A percentile compares a stretch with the other conserved stretches of the same genome.
Evolutionary conservation across 2,329 filamentous ascomycete species (phyloP).

Genomic region (Zopfia rhizophila): DNA sequence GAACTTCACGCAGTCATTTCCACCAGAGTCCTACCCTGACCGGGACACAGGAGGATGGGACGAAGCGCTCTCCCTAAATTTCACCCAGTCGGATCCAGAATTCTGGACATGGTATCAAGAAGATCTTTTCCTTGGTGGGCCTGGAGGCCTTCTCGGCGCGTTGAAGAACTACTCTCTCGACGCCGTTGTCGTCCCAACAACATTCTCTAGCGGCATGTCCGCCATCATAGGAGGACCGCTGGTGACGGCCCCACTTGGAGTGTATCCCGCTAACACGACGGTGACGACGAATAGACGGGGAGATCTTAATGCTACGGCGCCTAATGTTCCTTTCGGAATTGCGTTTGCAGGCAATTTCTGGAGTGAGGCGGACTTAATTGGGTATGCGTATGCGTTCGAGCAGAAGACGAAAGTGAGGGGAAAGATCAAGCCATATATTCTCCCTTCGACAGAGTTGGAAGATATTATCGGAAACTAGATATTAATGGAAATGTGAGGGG

Average conservation of each 20-base stretch:
- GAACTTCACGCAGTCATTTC: slow-evolving; percentile 65
- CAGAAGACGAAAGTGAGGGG: slow-evolving; percentile 64
- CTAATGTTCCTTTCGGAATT: slow-evolving; percentile 70
- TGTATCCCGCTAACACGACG: slow-evolving; percentile 60
- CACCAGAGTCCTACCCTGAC: slow-evolving; percentile 68
- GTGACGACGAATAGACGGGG: slow-evolving; percentile 59
- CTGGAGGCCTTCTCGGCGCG: slow-evolving; percentile 70
- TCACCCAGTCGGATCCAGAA: slow-evolving; percentile 65
- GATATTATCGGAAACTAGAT: slow-evolving; percentile 51
- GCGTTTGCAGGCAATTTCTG: slow-evolving; percentile 70
- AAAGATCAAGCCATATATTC: slow-evolving; percentile 60
- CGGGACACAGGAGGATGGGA: slow-evolving; percentile 70
- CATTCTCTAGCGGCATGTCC: slow-evolving; percentile 59
- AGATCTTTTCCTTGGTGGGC: slow-evolving; percentile 64
- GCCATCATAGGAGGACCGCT: slow-evolving; percentile 69
- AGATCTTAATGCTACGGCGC: slow-evolving; percentile 63
- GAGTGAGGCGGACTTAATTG: slow-evolving; percentile 70
- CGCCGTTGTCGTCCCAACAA: slow-evolving; percentile 70
- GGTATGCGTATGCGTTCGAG: slow-evolving; percentile 75
- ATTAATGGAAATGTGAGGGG: no score
- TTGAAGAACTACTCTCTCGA: slow-evolving; percentile 67
- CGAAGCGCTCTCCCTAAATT: slow-evolving; percentile 60
- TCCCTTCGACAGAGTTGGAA: slow-evolving; percentile 59
- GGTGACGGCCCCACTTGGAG: slow-evolving; percentile 71
- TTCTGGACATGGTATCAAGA: slow-evolving; percentile 69